Conservation (phyloP, 495 filamentous ascomycete species). For the Hypoxylon lenormandii region DNA sequence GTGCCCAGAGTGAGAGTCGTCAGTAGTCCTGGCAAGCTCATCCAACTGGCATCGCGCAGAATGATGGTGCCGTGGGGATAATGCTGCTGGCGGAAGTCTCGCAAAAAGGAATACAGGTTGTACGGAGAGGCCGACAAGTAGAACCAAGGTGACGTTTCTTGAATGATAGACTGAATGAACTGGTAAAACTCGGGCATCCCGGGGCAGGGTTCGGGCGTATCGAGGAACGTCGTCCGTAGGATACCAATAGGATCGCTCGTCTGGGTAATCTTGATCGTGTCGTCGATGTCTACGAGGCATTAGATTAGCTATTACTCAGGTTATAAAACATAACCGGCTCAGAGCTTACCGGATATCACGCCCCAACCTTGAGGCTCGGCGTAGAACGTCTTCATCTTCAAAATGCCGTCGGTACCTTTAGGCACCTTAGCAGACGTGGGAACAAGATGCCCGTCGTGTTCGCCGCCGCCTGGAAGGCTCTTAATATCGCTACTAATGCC, state of each 20-base stretch:
- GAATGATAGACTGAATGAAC: constrained; percentile 66
- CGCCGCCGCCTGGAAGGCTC: constrained; percentile 53
- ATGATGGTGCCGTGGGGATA: constrained; percentile 84
- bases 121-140: constrained; percentile 96
- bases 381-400: constrained; percentile 74
- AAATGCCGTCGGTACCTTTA: constrained; percentile 59
- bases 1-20: constrained; percentile 82
- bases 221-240: constrained; percentile 82
- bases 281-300: constrained; percentile 78
- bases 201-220: constrained; percentile 73
- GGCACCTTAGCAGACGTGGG: constrained; percentile 62
- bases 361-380: constrained; percentile 85
- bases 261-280: constrained; percentile 92
- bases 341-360: constrained; percentile 74
- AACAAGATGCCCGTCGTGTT: constrained; percentile 56
- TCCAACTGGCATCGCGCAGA: constrained; percentile 86
- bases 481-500: constrained; percentile 75
- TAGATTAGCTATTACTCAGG: constrained; percentile 18
- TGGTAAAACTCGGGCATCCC: constrained; percentile 89
- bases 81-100: constrained; percentile 72
- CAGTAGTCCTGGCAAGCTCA: constrained; percentile 83
- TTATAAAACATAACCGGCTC: neutral
- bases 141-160: constrained; percentile 79
- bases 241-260: constrained; percentile 83
- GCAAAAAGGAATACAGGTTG: constrained; percentile 92